These are phyloP conservation scores for Fusarium praegraminearum DNA, from an alignment of 2,329 filamentous ascomycete genomes.

Conservation along the genomic window DNA sequence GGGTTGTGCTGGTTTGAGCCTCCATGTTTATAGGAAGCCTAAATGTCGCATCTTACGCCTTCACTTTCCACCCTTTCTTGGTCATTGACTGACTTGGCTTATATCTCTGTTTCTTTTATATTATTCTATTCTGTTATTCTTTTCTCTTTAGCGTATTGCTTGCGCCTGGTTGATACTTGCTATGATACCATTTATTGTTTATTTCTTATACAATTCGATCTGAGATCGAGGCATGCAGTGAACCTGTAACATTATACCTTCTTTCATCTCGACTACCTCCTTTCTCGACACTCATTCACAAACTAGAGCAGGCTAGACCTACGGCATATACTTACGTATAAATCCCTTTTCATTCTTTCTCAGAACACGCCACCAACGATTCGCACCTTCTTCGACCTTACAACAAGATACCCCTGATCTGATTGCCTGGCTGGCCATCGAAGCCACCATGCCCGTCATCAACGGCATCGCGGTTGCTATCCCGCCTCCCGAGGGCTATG, in stretches of 20 bases:
- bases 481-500: conserved; percentile 49
- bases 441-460: conserved; percentile 25
- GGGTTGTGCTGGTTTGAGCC: conserved; percentile 17
- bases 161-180: neutral
- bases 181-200: conserved; percentile 1
- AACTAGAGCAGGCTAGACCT: neutral
- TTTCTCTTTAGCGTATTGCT: neutral
- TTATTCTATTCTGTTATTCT: neutral
- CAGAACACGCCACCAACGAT: neutral
- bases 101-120: neutral
- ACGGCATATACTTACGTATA: neutral
- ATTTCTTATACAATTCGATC: neutral
- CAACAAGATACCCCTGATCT: neutral
- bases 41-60: neutral
- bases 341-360: neutral
- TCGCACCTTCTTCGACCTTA: neutral
- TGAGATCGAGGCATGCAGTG: conserved; percentile 7
- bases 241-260: neutral
- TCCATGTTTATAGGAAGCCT: conserved; percentile 9
- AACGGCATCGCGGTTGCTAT: conserved; percentile 38
- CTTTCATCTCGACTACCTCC: neutral
- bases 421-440: neutral
- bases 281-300: neutral
- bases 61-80: neutral
- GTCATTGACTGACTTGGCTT: neutral